Percentiles rank a stretch among this genome's conserved stretches.
phyloP scores from a whole-genome alignment of 1,284 basidiomycete genomes.

The Exsudoporus floridanus region DNA sequence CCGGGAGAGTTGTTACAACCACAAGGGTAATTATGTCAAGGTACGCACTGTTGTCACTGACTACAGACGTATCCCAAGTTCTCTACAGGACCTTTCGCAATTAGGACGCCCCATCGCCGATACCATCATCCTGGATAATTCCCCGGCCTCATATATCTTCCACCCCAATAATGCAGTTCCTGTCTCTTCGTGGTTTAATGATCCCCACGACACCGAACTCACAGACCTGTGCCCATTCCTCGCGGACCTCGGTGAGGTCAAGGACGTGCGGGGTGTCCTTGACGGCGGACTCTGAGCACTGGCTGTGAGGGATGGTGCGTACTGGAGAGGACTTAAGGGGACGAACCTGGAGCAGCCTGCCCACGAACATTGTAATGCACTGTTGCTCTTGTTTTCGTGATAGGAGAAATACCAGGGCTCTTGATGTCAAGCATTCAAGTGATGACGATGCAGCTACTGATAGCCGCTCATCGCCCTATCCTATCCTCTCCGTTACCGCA shows the following conservation, averaged over 20 bases:
- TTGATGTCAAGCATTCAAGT: constrained; percentile 17
- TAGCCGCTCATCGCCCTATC: not conserved
- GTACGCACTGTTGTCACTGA: constrained; percentile 41
- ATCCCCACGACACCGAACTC: constrained; percentile 95
- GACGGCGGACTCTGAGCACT: constrained; percentile 69
- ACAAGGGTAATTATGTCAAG: constrained; percentile 99
- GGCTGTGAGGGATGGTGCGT: constrained; percentile 20
- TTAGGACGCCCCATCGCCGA: constrained; percentile 90
- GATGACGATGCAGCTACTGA: not conserved
- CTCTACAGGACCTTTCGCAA: constrained; percentile 86
- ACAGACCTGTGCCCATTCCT: constrained; percentile 95
- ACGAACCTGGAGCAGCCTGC: constrained; percentile 15
- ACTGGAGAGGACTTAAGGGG: constrained; percentile 18
- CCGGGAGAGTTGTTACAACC: constrained; percentile 98
- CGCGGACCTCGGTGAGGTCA: constrained; percentile 79
- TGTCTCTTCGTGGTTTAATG: constrained; percentile 99
- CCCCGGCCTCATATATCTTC: constrained; percentile 98
- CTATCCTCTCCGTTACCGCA: constrained; percentile 8
- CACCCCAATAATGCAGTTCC: constrained; percentile 99
- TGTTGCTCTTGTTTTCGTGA: constrained; percentile 32
- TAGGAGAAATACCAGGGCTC: constrained; percentile 34
- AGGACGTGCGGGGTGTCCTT: constrained; percentile 91
- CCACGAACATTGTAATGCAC: constrained; percentile 32
- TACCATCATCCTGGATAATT: constrained; percentile 98
- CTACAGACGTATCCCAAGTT: constrained; percentile 12